Conservation (phyloP, 2,329 filamentous ascomycete species). For the Arthroderma sp. region DNA sequence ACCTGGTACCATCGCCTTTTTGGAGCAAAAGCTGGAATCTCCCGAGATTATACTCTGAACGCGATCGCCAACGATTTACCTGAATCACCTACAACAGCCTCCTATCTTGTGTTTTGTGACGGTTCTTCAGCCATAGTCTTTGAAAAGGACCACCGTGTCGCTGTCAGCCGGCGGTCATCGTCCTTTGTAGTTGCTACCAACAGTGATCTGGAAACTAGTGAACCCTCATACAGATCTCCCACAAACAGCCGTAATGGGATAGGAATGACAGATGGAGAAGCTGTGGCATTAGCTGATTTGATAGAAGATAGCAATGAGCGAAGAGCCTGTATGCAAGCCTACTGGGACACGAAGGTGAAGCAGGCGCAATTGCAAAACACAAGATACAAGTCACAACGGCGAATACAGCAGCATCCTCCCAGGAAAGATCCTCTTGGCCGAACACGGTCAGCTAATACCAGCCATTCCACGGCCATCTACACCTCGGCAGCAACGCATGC, state of each 20-base stretch:
- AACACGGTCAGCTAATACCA: slow-evolving; percentile 11
- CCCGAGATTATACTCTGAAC: slow-evolving; percentile 6
- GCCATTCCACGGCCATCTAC: background rate
- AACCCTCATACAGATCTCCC: slow-evolving; percentile 11
- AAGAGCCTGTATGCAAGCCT: slow-evolving; percentile 23
- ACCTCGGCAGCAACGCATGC: no score
- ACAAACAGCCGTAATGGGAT: slow-evolving; percentile 13
- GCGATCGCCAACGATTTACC: slow-evolving; percentile 24
- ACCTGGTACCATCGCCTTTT: slow-evolving; percentile 2
- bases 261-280: slow-evolving; percentile 9
- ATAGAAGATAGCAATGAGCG: slow-evolving; percentile 25
- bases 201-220: slow-evolving; percentile 31
- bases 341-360: slow-evolving; percentile 23
- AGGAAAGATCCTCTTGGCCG: slow-evolving; percentile 9
- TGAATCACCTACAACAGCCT: slow-evolving; percentile 36
- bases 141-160: slow-evolving; percentile 43
- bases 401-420: background rate
- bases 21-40: background rate
- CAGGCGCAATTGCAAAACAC: slow-evolving; percentile 7
- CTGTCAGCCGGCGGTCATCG: slow-evolving; percentile 31
- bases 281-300: slow-evolving; percentile 15
- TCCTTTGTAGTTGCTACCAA: slow-evolving; percentile 47
- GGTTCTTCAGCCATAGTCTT: slow-evolving; percentile 36
- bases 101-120: slow-evolving; percentile 45
- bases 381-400: background rate